Evolutionary conservation across 2,329 filamentous ascomycete genomes (phyloP), one percentile per base, ranked within the genome.

Genomic region (Aureobasidium sp.): DNA sequence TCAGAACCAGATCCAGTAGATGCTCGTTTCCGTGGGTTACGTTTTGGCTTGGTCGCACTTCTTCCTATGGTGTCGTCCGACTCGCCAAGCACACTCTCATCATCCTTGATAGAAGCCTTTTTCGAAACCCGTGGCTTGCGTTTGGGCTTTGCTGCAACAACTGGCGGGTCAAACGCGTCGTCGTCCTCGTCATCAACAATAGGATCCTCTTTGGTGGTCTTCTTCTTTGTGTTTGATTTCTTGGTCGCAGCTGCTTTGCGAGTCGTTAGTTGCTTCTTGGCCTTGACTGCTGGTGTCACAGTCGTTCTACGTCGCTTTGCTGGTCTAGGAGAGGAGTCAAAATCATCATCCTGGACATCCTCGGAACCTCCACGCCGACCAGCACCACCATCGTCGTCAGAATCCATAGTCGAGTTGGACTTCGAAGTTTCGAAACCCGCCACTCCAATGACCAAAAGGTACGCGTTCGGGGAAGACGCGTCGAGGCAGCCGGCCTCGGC

Each of bases 241-340:
- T 60, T 64, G 14, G 54, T 40, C n/a, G 27, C 35, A 31, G 53
- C 58, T 22, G 35, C 19, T 24, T 61, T 62, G 22, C 44, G 45
- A 22, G 57, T 48, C 4, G 39, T 19, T 14, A 65, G 58, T 40
- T 63, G 64, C 7, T 64, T 64, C 27, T 63, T 64, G 44, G 66
- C 64, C 44, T 68, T 66, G 33, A 67, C 63, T 24, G 62, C 64
- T 29, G 63, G 64, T 14, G 65, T 35, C 40, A 48, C 56, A 24
- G 54, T 45, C 4, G 45, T 59, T 49, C 45, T 62, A n/a, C 67
- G 66, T 56, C 67, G 63, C 66, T 74, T 73, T 22, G 67, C 64
- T 6, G 70, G 70, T 44, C 71, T 64, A n/a, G 70, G 67, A 33
- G 72, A 73, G 29, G 67, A 54, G 29, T 68, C 68, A 56, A 73